A percentile compares a stretch with the other conserved stretches of the same genome.
phyloP scores from a whole-genome alignment of 208 protist species.

The Histomonas meleagridis region DNA sequence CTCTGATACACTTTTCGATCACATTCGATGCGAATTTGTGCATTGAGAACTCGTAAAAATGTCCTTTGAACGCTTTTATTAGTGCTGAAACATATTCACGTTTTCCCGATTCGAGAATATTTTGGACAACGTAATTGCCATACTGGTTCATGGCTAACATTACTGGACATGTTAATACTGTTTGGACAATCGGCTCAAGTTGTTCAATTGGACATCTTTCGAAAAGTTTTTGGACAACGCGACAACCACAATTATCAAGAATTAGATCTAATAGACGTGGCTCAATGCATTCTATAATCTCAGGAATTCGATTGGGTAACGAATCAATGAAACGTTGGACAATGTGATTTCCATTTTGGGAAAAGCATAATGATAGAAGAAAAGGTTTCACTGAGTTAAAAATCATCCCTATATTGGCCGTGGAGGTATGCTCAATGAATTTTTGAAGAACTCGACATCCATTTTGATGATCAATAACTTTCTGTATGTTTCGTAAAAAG shows the following conservation, averaged over 20 bases:
- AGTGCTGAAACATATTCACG: not conserved
- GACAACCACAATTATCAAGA: slow-evolving; percentile 34
- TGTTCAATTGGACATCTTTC: not conserved
- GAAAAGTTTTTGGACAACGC: slow-evolving; percentile 38
- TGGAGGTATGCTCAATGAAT: not conserved
- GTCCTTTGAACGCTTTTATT: slow-evolving; percentile 32
- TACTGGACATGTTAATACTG: not conserved
- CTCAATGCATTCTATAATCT: not conserved
- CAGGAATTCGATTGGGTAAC: not conserved
- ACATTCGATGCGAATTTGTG: slow-evolving; percentile 47
- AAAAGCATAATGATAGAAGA: not conserved
- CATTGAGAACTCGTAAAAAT: slow-evolving; percentile 38
- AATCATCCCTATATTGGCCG: not conserved
- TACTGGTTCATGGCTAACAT: slow-evolving; percentile 38
- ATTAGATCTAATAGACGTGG: not conserved
- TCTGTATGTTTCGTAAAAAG: not conserved
- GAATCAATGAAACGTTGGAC: slow-evolving; percentile 22
- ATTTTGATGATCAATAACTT: not conserved
- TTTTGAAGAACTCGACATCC: slow-evolving; percentile 28
- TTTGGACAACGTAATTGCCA: slow-evolving; percentile 45
- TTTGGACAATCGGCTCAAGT: not conserved
- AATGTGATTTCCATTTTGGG: slow-evolving; percentile 36
- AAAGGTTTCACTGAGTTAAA: not conserved
- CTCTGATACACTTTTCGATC: slow-evolving; percentile 41
- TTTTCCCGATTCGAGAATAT: slow-evolving; percentile 16